Evolutionary conservation across 805 yeast genomes (phyloP), one percentile per base, ranked within the genome.

Genomic region (Metahyphopichia silvanorum): DNA sequence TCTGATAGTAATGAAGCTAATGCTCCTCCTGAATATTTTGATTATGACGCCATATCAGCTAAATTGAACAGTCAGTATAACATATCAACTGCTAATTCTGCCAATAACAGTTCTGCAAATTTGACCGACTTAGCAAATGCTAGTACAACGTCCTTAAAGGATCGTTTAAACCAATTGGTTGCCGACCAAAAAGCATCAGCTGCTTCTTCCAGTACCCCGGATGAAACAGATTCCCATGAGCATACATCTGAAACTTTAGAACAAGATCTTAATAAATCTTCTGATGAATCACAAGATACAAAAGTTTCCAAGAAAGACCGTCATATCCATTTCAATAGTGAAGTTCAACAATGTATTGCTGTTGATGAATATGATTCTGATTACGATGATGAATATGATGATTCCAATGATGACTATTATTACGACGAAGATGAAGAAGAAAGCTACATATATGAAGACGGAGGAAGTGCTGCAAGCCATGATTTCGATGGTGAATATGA

Each of bases 331-430:
- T 93, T 93, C 63, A 93, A 83, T 55, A 94, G 87, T 53, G 78
- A 88, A 33, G 99, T 93, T 20, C 89, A 87, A 55, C 99, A 93
- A 58, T 93, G 98, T 58, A 79, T 86, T 40, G 89, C 95, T 0
- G 54, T 89, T 8, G 78, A 73, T 36, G 51, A 51, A 9, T 51
- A 39, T 28, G 43, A 49, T 23, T 55, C 52, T 25, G 60, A 49
- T 21, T 53, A 42, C 32, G 52, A 50, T 31, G 57, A 53, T 11
- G 55, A 60, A n/a, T 53, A 55, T 27, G 68, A 62, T 25, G 68
- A 65, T n/a, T 64, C 62, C 26, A 52, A 51, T 27, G 49, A 53
- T 32, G 51, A 49, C 31, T 37, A 35, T 27, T 41, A 37, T 23
- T 50, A 39, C 18, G 50, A 37, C 29, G 44, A 48, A 18, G 50